Evolutionary conservation across 495 filamentous ascomycete genomes (phyloP).

Genomic region (Rostrohypoxylon terebratum): DNA sequence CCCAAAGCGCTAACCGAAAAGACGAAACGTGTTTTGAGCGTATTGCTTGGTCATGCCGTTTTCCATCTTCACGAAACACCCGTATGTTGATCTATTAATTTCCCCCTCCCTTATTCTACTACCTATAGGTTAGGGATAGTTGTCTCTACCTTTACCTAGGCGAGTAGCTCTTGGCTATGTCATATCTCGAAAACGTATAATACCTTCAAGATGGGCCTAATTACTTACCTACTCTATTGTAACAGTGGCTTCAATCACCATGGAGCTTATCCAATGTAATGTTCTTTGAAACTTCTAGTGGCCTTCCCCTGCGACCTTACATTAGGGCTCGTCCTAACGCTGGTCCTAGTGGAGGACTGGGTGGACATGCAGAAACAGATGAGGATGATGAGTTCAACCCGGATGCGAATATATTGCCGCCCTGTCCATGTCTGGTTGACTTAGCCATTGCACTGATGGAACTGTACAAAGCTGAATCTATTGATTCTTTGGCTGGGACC

Average conservation of each 20-base stretch:
- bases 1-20: not conserved
- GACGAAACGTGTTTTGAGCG: conserved; percentile 8
- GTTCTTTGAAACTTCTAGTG: not conserved
- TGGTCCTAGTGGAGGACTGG: not conserved
- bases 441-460: conserved; percentile 1
- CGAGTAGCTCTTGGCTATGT: too few relatives aligned
- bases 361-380: not conserved
- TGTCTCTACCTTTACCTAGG: too few relatives aligned
- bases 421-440: conserved; percentile 1
- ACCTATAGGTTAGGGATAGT: too few relatives aligned
- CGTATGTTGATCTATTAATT: not conserved
- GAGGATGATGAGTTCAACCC: conserved; percentile 7
- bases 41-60: not conserved
- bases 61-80: conserved; percentile 6
- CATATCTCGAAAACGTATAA: too few relatives aligned
- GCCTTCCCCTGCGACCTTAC: not conserved
- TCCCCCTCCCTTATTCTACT: too few relatives aligned
- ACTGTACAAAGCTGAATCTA: not conserved
- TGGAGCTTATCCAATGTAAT: conserved; percentile 5
- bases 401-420: not conserved
- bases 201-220: too few relatives aligned
- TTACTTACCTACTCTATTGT: not conserved
- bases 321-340: not conserved
- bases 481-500: not conserved
- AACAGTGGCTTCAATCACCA: conserved; percentile 4